phyloP scores from a whole-genome alignment of 371 early-diverging fungal genomes.

The Circinella minor region DNA sequence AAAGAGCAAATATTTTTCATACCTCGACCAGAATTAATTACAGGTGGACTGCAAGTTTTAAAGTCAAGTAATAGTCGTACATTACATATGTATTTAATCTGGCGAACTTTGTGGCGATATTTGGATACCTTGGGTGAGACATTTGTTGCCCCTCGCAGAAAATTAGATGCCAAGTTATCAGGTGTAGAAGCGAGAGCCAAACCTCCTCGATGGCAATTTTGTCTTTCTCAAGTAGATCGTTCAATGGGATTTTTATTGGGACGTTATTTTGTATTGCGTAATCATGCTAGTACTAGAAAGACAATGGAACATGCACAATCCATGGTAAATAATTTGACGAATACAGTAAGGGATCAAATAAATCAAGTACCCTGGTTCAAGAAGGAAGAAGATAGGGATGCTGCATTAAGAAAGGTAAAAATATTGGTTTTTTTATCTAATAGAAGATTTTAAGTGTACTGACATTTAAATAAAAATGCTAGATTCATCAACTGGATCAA shows the following conservation, averaged over 20 bases:
- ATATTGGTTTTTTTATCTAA: constrained; percentile 12
- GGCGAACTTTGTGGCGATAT: constrained; percentile 42
- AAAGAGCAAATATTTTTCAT: constrained; percentile 31
- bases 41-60: constrained; percentile 11
- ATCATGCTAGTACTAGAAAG: background rate
- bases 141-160: constrained; percentile 26
- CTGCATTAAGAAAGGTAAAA: constrained; percentile 7
- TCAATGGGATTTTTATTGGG: constrained; percentile 59
- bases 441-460: no score
- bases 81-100: constrained; percentile 45
- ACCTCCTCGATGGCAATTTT: constrained; percentile 59
- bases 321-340: background rate
- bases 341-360: background rate
- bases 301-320: background rate
- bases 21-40: constrained; percentile 39
- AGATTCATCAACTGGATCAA: constrained; percentile 26
- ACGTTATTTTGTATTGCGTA: constrained; percentile 44
- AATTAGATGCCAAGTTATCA: constrained; percentile 33
- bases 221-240: constrained; percentile 48
- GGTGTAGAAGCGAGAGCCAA: constrained; percentile 43
- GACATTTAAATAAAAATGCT: no score
- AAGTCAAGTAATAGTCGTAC: constrained; percentile 29
- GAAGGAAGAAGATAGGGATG: background rate
- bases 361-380: background rate
- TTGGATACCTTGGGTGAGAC: constrained; percentile 36